Evolutionary conservation across 2,329 filamentous ascomycete species (phyloP), one percentile per base, ranked within the genome.

Genomic region (Cucurbitaria berberidis): DNA sequence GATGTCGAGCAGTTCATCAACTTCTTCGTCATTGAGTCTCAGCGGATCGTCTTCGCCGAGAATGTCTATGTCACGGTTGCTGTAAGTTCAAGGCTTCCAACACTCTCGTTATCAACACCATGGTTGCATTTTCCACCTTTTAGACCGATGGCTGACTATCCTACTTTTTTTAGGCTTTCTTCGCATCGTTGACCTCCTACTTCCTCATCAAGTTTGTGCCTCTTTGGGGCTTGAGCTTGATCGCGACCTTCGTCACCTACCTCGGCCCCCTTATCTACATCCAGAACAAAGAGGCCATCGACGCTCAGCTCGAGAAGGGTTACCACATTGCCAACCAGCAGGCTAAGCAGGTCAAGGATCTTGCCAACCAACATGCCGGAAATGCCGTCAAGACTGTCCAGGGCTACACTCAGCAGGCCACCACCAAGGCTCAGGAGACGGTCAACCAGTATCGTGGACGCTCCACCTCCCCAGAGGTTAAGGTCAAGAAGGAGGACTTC

Each of bases 21-120:
- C 77, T 88, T 88, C 76, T 85, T 87, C 74, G 80, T 88, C 62
- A 86, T 88, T 58, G 86, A 88, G 70, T 84, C 85, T 69, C 86
- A 88, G 78, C 82, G 86, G 53, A 80, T 88, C 59, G 72, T 88
- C 53, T 88, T 87, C 64, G 85, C 83, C 27, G 86, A 88, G 79
- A 88, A 88, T 64, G 77, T 87, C 49, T 80, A 81, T 53, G 82
- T 81, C 54, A 87, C 85, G 13, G 72, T 84, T 69, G 80, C 79
- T 53, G 85, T 87, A 80, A 72, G 84, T 75, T 39, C 2, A 10
- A 13, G n/a, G n/a, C 30, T 30, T n/a, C 24, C 32, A n/a, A n/a
- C n/a, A n/a, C n/a, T n/a, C n/a, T n/a, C n/a, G n/a, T n/a, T n/a
- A n/a, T n/a, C n/a, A n/a, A n/a, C n/a, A n/a, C n/a, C n/a, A n/a